phyloP scores from a whole-genome alignment of 306 rosid species.

The Cercis canadensis region DNA sequence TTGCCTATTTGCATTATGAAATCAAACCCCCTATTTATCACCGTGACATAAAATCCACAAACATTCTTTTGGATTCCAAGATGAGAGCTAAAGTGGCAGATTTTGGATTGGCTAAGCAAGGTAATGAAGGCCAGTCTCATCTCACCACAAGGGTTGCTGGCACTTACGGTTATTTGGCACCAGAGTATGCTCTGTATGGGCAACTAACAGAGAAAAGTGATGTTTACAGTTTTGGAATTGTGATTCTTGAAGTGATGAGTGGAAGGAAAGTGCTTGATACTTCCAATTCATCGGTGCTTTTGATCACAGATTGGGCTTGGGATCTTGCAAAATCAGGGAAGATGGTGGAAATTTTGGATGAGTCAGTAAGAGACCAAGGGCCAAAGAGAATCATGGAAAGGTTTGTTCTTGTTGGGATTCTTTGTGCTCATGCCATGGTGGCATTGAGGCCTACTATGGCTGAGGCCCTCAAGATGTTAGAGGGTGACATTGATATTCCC shows the following conservation, averaged over 20 bases:
- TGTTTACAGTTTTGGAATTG: constrained; percentile 81
- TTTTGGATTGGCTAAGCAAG: constrained; percentile 77
- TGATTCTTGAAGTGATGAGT: constrained; percentile 82
- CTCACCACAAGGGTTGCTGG: constrained; percentile 85
- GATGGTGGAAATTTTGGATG: constrained; percentile 56
- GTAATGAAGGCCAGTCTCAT: constrained; percentile 68
- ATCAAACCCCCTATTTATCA: constrained; percentile 82
- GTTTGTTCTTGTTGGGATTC: constrained; percentile 80
- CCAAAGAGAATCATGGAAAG: constrained; percentile 75
- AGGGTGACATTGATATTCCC: constrained; percentile 88
- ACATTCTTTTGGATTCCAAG: constrained; percentile 71
- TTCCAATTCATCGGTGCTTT: constrained; percentile 44
- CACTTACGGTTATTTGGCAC: constrained; percentile 82
- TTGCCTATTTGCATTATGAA: constrained; percentile 75
- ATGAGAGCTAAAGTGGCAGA: constrained; percentile 79
- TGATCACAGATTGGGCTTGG: constrained; percentile 96
- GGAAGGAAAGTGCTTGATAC: constrained; percentile 76
- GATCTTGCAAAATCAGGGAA: constrained; percentile 54
- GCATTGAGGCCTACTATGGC: constrained; percentile 86
- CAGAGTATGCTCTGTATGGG: constrained; percentile 83
- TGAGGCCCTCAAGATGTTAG: constrained; percentile 81
- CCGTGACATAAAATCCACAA: constrained; percentile 75
- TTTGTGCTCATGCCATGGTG: constrained; percentile 87
- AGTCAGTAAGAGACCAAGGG: constrained; percentile 55
- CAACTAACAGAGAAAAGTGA: constrained; percentile 78